phyloP scores from a whole-genome alignment of 768 basidiomycete species.

The Leccinum olivaceopallidum region DNA sequence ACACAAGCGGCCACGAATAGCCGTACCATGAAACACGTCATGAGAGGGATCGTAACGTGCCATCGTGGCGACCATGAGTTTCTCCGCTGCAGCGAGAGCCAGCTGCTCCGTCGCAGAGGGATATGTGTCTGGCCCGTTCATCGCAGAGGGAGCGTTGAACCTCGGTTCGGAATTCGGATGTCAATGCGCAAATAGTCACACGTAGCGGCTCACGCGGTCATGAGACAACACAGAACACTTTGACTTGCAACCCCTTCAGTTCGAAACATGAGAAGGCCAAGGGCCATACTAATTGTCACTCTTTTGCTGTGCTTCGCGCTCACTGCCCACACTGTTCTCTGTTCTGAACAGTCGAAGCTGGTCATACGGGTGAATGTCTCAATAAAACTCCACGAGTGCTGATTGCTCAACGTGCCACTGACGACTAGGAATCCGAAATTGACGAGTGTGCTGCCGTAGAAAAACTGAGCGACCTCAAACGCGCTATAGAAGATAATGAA shows the following conservation, averaged over 20 bases:
- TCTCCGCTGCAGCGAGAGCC: constrained; percentile 58
- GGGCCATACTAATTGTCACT: constrained; percentile 38
- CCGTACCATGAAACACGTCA: constrained; percentile 74
- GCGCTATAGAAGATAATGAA: constrained; percentile 57
- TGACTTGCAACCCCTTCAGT: constrained; percentile 3
- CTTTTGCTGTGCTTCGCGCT: constrained; percentile 41
- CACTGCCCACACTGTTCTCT: constrained; percentile 19
- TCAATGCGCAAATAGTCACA: constrained; percentile 6
- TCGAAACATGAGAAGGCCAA: constrained; percentile 23
- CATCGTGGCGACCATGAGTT: constrained; percentile 74
- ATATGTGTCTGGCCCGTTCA: constrained; percentile 31
- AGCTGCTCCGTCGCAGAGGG: constrained; percentile 53
- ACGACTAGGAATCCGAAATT: constrained; percentile 44
- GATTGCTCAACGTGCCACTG: constrained; percentile 13
- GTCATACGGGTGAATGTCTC: constrained; percentile 33
- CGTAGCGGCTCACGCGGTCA: background rate
- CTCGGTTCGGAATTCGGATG: constrained; percentile 27
- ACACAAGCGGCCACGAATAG: constrained; percentile 3
- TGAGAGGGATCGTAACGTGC: constrained; percentile 79
- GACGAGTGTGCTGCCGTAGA: constrained; percentile 41
- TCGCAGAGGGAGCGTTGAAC: background rate
- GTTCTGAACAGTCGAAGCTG: constrained; percentile 24
- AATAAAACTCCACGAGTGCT: background rate
- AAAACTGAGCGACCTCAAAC: constrained; percentile 59
- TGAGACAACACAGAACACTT: background rate